phyloP scores from a whole-genome alignment of 73 alveolate genomes.

The Paramecium caudatum region DNA sequence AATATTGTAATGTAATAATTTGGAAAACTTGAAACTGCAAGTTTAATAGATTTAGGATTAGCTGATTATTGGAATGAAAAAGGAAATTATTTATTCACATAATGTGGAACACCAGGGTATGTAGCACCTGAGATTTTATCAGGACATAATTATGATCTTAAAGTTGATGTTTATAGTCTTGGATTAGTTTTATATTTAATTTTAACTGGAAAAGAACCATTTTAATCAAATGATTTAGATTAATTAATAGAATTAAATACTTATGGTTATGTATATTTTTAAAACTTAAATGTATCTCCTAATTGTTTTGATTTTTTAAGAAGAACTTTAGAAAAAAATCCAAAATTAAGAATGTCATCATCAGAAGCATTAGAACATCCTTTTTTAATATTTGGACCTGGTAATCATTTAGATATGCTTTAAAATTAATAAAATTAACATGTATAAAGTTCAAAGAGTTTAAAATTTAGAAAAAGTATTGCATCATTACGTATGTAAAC shows the following conservation, averaged over 20 bases:
- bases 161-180: conserved; percentile 52
- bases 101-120: conserved; percentile 70
- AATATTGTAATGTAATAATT: neutral
- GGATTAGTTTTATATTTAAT: conserved; percentile 14
- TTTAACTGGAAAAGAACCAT: conserved; percentile 30
- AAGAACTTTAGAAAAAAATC: neutral
- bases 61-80: conserved; percentile 15
- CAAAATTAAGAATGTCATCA: neutral
- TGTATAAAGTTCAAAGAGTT: neutral
- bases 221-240: neutral
- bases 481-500: neutral
- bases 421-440: neutral
- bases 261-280: neutral
- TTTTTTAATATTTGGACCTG: conserved; percentile 11
- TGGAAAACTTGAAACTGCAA: conserved; percentile 4
- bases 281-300: neutral
- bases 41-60: conserved; percentile 4
- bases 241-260: neutral
- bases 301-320: conserved; percentile 9
- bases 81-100: neutral
- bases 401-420: conserved; percentile 28
- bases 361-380: neutral
- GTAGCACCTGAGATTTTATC: conserved; percentile 44
- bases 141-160: conserved; percentile 16
- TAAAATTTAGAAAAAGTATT: neutral